Conservation (phyloP, 495 filamentous ascomycete species). For the Apodospora peruviana region DNA sequence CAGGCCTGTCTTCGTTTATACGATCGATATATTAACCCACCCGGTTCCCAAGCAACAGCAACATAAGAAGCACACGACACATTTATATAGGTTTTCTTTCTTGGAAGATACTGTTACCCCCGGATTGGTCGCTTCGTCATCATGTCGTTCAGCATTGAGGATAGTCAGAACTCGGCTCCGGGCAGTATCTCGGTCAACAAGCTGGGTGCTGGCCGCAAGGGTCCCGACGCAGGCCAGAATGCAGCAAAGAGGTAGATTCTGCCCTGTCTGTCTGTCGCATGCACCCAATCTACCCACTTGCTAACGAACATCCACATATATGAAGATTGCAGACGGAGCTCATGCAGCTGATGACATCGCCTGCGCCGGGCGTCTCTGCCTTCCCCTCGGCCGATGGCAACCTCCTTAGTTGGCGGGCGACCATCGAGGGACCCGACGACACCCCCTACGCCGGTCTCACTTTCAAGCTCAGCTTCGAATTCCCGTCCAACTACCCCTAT, state of each 20-base stretch:
- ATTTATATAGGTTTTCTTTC: slow-evolving; percentile 4
- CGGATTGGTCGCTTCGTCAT: slow-evolving; percentile 5
- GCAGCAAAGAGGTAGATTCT: slow-evolving; percentile 67
- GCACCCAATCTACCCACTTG: too few relatives aligned
- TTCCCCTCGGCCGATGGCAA: slow-evolving; percentile 90
- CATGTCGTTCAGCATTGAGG: slow-evolving; percentile 66
- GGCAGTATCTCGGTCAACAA: slow-evolving; percentile 51
- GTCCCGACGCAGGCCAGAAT: slow-evolving; percentile 59
- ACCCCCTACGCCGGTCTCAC: slow-evolving; percentile 86
- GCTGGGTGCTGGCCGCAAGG: slow-evolving; percentile 51
- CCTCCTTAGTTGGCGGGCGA: slow-evolving; percentile 86
- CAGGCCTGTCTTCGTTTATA: not conserved
- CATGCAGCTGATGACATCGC: slow-evolving; percentile 95
- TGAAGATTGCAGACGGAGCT: slow-evolving; percentile 91
- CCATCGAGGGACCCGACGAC: slow-evolving; percentile 84
- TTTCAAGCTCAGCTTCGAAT: slow-evolving; percentile 90
- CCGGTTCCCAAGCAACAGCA: too few relatives aligned
- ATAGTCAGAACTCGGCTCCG: slow-evolving; percentile 66
- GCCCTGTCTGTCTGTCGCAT: not conserved
- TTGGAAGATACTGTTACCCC: slow-evolving; percentile 1
- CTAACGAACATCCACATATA: slow-evolving; percentile 5
- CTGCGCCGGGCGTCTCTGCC: slow-evolving; percentile 88
- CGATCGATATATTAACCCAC: slow-evolving; percentile 16
- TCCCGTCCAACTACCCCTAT: slow-evolving; percentile 91
- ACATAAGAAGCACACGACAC: slow-evolving; percentile 7